These are phyloP conservation scores for Planoprotostelium fungivorum DNA, from an alignment of 78 protist species.

Conservation along the genomic window DNA sequence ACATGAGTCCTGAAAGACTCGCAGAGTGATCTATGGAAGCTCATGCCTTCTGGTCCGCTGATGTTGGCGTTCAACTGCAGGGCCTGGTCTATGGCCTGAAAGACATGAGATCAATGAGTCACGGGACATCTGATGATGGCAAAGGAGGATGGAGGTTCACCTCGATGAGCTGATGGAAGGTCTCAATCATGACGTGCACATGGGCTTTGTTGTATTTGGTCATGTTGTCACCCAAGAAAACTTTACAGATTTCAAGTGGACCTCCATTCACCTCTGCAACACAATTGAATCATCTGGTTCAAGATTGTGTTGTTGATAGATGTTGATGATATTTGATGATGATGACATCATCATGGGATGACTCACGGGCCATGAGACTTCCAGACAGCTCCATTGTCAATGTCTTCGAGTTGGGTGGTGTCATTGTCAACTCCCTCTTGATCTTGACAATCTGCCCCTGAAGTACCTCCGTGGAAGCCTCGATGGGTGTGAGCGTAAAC, in stretches of 20 bases:
- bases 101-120: too few relatives aligned
- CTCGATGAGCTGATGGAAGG: background rate
- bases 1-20: background rate
- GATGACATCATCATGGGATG: too few relatives aligned
- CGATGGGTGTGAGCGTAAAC: slow-evolving; percentile 53
- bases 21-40: background rate
- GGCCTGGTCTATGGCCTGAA: background rate
- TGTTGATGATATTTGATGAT: background rate
- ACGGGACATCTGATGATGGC: background rate
- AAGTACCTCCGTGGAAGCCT: slow-evolving; percentile 39
- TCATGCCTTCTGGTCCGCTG: background rate
- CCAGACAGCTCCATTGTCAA: slow-evolving; percentile 52
- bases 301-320: background rate
- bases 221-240: slow-evolving; percentile 20
- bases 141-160: background rate
- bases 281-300: background rate
- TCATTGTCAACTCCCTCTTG: slow-evolving; percentile 18
- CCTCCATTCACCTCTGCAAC: slow-evolving; percentile 51
- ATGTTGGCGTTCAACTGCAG: background rate
- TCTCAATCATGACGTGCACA: background rate
- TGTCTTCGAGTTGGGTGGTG: slow-evolving; percentile 37
- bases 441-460: slow-evolving; percentile 18
- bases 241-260: slow-evolving; percentile 44
- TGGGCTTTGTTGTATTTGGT: background rate
- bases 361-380: slow-evolving; percentile 14